Base-by-base conservation (phyloP, 2,329 filamentous ascomycete species). In the Cryphonectria japonica region DNA sequence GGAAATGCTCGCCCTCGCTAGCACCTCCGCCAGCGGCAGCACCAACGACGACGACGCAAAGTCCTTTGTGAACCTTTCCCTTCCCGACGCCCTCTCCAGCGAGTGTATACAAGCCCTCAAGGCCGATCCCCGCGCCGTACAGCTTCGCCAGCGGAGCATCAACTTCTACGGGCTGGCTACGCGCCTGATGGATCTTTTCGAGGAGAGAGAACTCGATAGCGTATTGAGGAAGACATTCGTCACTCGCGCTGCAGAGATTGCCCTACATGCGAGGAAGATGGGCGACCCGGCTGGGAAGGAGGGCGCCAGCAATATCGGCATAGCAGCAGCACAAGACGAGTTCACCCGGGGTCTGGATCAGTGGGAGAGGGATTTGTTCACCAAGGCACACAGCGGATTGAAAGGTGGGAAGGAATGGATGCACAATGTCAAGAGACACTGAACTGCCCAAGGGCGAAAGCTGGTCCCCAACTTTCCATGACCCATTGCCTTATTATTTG, bases 331-430 rank as follows among this genome's bases (percentile, higher is more conserved):
- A 83, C 91, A 90, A 1, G 90, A 91, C 70, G 95, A 98, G 75
- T 98, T 98, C 76, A 83, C 98, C 76, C 86, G 93, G 41, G 94
- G 95, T 0, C 81, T 99, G 69, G 96, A 98, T 77, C 95, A 98
- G 83, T 94, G 90, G 80, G 96, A 99, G 83, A 87, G 95, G 75
- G 87, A 87, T 72, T 75, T 95, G 74, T 95, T 95, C 78, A 87
- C 91, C 62, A 88, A 88, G 71, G 90, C 91, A 0, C 93, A 95
- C 78, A 92, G 94, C 74, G 91, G 92, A 22, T 86, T 90, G 1
- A 94, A 92, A 80, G 84, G 87, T 9, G 87, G 88, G 43, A 91
- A 90, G 75, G 86, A 89, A 74, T 95, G 92, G 91, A 87, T 91
- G 76, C 90, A 91, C 43, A 87, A 86, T 74, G 86, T 85, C 19